Percentiles rank a stretch among this genome's conserved stretches.
Evolutionary conservation across 257 asterid species (phyloP).

Genomic region (Nicotiana obtusifolia): DNA sequence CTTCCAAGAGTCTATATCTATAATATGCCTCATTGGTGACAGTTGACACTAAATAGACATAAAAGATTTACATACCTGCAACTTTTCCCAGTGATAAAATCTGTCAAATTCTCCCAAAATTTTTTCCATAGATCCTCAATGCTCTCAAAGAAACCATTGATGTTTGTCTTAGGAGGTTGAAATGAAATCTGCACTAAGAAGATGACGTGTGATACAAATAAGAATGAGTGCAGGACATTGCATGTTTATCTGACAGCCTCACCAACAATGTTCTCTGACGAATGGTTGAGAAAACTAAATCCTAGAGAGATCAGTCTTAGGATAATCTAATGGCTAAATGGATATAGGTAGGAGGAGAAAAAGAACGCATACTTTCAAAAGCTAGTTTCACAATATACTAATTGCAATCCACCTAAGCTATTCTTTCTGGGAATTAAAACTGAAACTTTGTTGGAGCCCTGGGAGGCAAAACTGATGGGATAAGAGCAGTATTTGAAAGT

Average conservation of each 20-base stretch:
- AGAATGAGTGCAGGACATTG: neutral
- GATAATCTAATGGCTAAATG: neutral
- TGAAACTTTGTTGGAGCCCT: neutral
- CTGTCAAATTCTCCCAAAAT: conserved; percentile 48
- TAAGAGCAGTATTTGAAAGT: neutral
- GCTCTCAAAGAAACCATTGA: conserved; percentile 69
- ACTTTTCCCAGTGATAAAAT: conserved; percentile 68
- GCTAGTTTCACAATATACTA: neutral
- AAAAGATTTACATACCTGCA: conserved; percentile 55
- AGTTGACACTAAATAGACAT: neutral
- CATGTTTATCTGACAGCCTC: neutral
- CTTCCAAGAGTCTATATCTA: neutral
- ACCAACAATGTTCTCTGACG: neutral
- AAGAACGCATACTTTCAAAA: neutral
- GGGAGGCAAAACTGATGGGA: neutral
- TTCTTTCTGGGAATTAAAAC: neutral
- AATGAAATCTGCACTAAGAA: conserved; percentile 55
- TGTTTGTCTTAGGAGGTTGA: conserved; percentile 70
- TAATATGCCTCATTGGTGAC: neutral
- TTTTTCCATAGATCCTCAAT: conserved; percentile 66
- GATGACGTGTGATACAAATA: neutral
- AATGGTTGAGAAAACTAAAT: conserved; percentile 3
- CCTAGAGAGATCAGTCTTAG: neutral
- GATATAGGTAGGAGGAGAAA: neutral
- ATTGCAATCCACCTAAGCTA: neutral